A percentile compares a stretch with the other conserved stretches of the same genome.
These are phyloP conservation scores for Mycena leptocephala DNA, from an alignment of 768 basidiomycete genomes.

Conservation along the genomic window DNA sequence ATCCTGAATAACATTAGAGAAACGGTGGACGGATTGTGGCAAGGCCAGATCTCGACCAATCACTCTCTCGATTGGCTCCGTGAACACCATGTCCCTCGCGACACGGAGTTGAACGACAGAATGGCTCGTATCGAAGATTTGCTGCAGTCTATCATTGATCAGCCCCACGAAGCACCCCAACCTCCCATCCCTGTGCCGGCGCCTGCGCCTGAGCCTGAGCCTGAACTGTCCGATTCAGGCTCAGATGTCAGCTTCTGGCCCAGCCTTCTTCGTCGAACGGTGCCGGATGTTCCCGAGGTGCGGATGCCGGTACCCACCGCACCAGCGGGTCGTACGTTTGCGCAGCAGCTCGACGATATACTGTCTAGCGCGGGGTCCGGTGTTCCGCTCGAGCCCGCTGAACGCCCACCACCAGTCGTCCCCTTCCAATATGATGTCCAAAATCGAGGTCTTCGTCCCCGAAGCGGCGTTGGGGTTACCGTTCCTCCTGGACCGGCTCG, in stretches of 20 bases:
- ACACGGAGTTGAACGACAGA: constrained; percentile 59
- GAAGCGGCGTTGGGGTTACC: constrained; percentile 25
- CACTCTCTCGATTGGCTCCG: constrained; percentile 76
- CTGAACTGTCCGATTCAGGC: background rate
- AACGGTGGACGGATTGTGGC: constrained; percentile 72
- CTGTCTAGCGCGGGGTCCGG: constrained; percentile 61
- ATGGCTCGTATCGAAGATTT: constrained; percentile 65
- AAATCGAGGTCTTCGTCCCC: constrained; percentile 27
- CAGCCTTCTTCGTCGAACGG: background rate
- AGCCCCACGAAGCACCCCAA: constrained; percentile 43
- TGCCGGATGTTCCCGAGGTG: constrained; percentile 31
- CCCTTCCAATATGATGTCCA: constrained; percentile 66
- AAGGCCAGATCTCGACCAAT: constrained; percentile 75
- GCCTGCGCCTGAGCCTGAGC: constrained; percentile 5
- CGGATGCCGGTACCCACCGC: constrained; percentile 64
- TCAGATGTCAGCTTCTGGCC: background rate
- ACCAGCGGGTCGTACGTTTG: constrained; percentile 67
- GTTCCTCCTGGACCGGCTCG: background rate
- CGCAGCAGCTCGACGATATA: constrained; percentile 74
- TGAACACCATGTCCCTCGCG: constrained; percentile 57
- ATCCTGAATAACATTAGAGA: constrained; percentile 51
- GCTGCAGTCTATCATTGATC: constrained; percentile 57
- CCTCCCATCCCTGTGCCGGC: constrained; percentile 37
- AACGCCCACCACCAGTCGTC: constrained; percentile 67
- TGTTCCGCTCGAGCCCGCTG: constrained; percentile 56